A percentile compares a stretch with the other conserved stretches of the same genome.
phyloP scores from a whole-genome alignment of 2,329 filamentous ascomycete species.

The Hypoxylon rubiginosum region DNA sequence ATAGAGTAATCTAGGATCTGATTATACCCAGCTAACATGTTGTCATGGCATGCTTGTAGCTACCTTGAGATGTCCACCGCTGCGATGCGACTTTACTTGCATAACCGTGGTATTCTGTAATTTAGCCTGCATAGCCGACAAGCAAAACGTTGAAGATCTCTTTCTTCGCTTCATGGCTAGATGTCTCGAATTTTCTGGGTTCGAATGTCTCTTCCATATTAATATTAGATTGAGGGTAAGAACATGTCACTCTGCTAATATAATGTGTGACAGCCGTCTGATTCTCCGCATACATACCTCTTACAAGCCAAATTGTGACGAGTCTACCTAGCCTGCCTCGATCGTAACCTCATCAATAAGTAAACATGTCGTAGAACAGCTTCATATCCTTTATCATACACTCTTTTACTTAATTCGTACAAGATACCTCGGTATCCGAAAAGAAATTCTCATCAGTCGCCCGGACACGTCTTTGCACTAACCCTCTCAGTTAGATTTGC shows the following conservation, averaged over 20 bases:
- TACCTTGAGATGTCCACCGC: not conserved
- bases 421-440: not conserved
- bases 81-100: slow-evolving; percentile 23
- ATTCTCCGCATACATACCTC: too few species aligned
- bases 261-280: not conserved
- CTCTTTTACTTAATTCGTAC: not conserved
- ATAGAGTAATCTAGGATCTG: not conserved
- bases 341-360: not conserved
- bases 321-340: too few species aligned
- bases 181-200: not conserved
- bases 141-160: slow-evolving; percentile 6
- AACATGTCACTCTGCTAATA: not conserved
- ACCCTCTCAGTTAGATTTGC: slow-evolving; percentile 21
- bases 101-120: slow-evolving; percentile 23
- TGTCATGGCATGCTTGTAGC: slow-evolving; percentile 17
- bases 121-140: slow-evolving; percentile 35
- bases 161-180: slow-evolving; percentile 12
- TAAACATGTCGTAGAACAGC: not conserved
- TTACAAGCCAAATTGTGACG: not conserved
- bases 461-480: slow-evolving; percentile 21
- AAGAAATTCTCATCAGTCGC: not conserved
- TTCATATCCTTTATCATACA: slow-evolving; percentile 1
- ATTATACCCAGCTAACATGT: slow-evolving; percentile 9
- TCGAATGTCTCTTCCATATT: not conserved
- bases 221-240: not conserved